Percentiles rank a stretch among this genome's conserved stretches.
These are phyloP conservation scores for Coprinellus micaceus DNA, from an alignment of 768 basidiomycete genomes.

Conservation along the genomic window DNA sequence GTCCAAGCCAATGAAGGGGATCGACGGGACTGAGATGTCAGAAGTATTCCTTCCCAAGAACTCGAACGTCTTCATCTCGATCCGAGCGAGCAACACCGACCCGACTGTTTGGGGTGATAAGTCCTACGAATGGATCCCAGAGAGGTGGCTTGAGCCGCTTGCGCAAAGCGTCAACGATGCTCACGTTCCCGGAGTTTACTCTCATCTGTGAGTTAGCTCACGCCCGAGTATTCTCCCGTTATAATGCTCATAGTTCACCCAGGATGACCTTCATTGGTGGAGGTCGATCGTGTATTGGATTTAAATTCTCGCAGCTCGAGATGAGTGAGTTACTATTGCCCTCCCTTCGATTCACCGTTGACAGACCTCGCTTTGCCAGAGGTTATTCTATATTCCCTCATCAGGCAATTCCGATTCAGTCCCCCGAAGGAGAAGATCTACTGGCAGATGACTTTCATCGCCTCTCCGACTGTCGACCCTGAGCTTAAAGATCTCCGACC, in stretches of 20 bases:
- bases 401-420: slow-evolving; percentile 20
- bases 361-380: neutral
- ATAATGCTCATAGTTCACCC: neutral
- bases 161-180: slow-evolving; percentile 23
- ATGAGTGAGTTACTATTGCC: slow-evolving; percentile 12
- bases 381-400: slow-evolving; percentile 19
- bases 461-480: slow-evolving; percentile 16
- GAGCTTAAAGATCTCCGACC: neutral
- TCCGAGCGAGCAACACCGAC: slow-evolving; percentile 5
- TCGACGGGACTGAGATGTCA: slow-evolving; percentile 21
- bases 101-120: slow-evolving; percentile 34
- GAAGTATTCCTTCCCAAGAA: slow-evolving; percentile 20
- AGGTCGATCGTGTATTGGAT: slow-evolving; percentile 25
- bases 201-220: slow-evolving; percentile 29
- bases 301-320: slow-evolving; percentile 53
- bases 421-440: slow-evolving; percentile 20
- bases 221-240: neutral
- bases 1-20: slow-evolving; percentile 21
- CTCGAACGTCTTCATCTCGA: slow-evolving; percentile 16
- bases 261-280: slow-evolving; percentile 28
- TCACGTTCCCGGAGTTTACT: slow-evolving; percentile 22
- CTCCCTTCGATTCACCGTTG: no score
- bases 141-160: slow-evolving; percentile 33
- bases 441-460: slow-evolving; percentile 26
- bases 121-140: slow-evolving; percentile 33